These are phyloP conservation scores for Globisporangium echinulatum DNA, from an alignment of 352 stramenopile species.

Conservation along the genomic window DNA sequence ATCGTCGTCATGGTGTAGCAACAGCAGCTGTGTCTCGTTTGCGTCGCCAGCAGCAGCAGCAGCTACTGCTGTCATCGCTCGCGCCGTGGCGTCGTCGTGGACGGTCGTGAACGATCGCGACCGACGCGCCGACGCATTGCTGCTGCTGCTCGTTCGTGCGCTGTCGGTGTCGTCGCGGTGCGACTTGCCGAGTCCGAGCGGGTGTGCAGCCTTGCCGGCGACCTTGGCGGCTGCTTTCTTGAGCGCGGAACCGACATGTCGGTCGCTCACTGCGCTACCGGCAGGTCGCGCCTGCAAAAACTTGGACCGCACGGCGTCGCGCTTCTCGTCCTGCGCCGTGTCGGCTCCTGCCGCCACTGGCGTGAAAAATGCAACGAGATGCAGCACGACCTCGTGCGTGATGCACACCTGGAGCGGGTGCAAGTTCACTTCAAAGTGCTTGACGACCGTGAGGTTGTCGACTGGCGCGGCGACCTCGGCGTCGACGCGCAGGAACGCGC, in stretches of 20 bases:
- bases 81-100: conserved; percentile 37
- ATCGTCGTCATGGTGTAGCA: neutral
- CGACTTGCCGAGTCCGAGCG: conserved; percentile 31
- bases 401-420: conserved; percentile 82
- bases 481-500: conserved; percentile 69
- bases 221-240: conserved; percentile 48
- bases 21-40: conserved; percentile 23
- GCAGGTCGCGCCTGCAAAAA: conserved; percentile 35
- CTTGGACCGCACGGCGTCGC: conserved; percentile 54
- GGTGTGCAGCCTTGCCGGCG: conserved; percentile 55
- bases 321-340: conserved; percentile 41
- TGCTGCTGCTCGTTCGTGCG: neutral
- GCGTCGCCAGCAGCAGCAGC: conserved; percentile 19
- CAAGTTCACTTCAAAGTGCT: conserved; percentile 84
- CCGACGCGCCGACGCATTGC: neutral
- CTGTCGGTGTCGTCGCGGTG: conserved; percentile 14
- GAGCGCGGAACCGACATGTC: conserved; percentile 40
- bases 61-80: conserved; percentile 21
- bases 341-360: conserved; percentile 1
- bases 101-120: conserved; percentile 12
- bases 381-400: conserved; percentile 70
- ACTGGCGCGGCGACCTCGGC: conserved; percentile 65
- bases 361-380: conserved; percentile 53
- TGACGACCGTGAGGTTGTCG: conserved; percentile 48
- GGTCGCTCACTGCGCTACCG: conserved; percentile 17